phyloP scores from a whole-genome alignment of 352 stramenopile species.

The Phytophthora vignae region DNA sequence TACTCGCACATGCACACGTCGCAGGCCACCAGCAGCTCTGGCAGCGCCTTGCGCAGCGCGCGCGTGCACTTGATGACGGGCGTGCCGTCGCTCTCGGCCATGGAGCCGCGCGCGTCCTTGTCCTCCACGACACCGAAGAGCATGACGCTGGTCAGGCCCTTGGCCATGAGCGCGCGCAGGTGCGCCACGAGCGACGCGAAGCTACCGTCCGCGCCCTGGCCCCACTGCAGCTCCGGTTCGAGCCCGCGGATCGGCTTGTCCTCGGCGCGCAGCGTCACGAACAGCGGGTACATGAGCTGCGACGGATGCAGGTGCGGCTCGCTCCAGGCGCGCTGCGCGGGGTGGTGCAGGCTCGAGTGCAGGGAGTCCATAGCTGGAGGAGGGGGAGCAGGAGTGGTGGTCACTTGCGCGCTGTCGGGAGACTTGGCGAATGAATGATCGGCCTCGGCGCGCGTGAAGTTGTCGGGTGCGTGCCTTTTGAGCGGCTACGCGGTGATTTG shows the following conservation, averaged over 20 bases:
- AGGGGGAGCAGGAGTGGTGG: not conserved
- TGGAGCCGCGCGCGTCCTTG: conserved; percentile 80
- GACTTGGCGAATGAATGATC: conserved; percentile 29
- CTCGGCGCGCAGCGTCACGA: conserved; percentile 76
- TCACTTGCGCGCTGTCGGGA: conserved; percentile 6
- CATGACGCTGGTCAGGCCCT: conserved; percentile 88
- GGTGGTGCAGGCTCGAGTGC: conserved; percentile 86
- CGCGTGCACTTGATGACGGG: conserved; percentile 81
- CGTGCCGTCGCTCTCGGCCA: conserved; percentile 78
- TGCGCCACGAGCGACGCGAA: conserved; percentile 81
- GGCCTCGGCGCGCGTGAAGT: too few relatives aligned
- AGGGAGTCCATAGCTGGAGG: conserved; percentile 53
- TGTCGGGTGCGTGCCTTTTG: not conserved
- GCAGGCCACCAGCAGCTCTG: conserved; percentile 84
- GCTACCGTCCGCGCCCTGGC: conserved; percentile 62
- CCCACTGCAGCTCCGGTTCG: conserved; percentile 90
- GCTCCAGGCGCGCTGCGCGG: conserved; percentile 83
- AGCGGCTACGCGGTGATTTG: not conserved
- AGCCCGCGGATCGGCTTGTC: conserved; percentile 83
- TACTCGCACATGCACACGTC: conserved; percentile 94
- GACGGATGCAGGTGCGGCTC: conserved; percentile 89
- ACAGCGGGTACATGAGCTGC: conserved; percentile 92
- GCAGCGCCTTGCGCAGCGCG: conserved; percentile 68
- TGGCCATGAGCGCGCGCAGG: conserved; percentile 69
- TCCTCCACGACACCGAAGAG: conserved; percentile 89